Evolutionary conservation across 257 asterid genomes (phyloP).

Genomic region (Solanum corneliomulleri): DNA sequence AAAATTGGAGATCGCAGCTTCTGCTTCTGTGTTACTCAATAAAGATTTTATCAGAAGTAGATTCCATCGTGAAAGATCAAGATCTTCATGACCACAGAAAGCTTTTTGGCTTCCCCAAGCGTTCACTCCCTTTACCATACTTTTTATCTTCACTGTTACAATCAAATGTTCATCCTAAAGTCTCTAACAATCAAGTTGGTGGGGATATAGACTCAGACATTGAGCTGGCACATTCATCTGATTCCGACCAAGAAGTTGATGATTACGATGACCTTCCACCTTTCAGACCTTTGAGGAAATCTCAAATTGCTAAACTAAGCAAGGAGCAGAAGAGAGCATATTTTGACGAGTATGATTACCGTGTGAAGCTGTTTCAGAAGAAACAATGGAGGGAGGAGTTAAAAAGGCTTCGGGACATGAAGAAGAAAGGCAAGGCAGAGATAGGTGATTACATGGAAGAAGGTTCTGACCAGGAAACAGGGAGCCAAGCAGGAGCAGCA

Average conservation of each 20-base stretch:
- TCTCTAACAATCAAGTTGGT: conserved; percentile 6
- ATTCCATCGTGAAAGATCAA: conserved; percentile 10
- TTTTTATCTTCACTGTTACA: conserved; percentile 29
- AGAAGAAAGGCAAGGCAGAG: conserved; percentile 43
- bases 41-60: conserved; percentile 47
- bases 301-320: conserved; percentile 62
- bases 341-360: conserved; percentile 82
- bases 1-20: conserved; percentile 48
- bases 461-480: conserved; percentile 31
- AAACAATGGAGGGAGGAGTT: conserved; percentile 87
- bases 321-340: conserved; percentile 76
- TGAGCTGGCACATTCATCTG: conserved; percentile 13
- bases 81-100: conserved; percentile 21
- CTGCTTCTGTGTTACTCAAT: conserved; percentile 52
- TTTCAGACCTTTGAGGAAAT: conserved; percentile 69
- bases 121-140: conserved; percentile 12
- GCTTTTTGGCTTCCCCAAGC: conserved; percentile 25
- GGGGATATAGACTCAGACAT: conserved; percentile 14
- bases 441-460: conserved; percentile 32
- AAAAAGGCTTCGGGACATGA: conserved; percentile 59
- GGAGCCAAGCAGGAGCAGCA: conserved; percentile 70
- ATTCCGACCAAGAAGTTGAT: conserved; percentile 8
- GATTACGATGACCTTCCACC: conserved; percentile 79
- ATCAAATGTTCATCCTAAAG: conserved; percentile 34
- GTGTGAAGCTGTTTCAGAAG: conserved; percentile 91